phyloP scores from a whole-genome alignment of 257 asterid species.

The Solanum sitiens region DNA sequence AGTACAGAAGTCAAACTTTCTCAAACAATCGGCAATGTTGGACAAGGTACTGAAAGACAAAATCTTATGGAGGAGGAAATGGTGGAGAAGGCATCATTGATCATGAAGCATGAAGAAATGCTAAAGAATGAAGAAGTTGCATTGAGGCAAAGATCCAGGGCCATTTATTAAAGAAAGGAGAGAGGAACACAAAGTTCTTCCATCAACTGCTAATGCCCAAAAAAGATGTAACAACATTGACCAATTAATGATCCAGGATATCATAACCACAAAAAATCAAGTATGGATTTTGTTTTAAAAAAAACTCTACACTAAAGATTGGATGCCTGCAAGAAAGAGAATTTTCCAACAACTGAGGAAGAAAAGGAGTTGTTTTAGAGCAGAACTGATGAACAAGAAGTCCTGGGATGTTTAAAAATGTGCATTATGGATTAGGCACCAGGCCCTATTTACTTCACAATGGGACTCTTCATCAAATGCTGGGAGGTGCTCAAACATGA shows the following conservation, averaged over 20 bases:
- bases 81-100: not conserved
- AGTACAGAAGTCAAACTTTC: not conserved
- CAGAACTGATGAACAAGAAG: not conserved
- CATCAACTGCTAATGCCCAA: not conserved
- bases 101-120: not conserved
- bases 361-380: not conserved
- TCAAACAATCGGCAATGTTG: not conserved
- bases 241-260: not conserved
- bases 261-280: not conserved
- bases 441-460: not conserved
- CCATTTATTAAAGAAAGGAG: not conserved
- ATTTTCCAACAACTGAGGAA: not conserved
- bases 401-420: not conserved
- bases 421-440: not conserved
- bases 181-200: not conserved
- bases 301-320: not conserved
- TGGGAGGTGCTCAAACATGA: not conserved
- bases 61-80: not conserved
- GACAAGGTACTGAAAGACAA: not conserved
- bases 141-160: not conserved
- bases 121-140: not conserved
- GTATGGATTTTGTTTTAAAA: not conserved
- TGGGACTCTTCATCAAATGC: not conserved
- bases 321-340: not conserved
- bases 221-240: not conserved